Evolutionary conservation across 2,329 filamentous ascomycete species (phyloP), one percentile per base, ranked within the genome.

Genomic region (Neoascochyta sp.): DNA sequence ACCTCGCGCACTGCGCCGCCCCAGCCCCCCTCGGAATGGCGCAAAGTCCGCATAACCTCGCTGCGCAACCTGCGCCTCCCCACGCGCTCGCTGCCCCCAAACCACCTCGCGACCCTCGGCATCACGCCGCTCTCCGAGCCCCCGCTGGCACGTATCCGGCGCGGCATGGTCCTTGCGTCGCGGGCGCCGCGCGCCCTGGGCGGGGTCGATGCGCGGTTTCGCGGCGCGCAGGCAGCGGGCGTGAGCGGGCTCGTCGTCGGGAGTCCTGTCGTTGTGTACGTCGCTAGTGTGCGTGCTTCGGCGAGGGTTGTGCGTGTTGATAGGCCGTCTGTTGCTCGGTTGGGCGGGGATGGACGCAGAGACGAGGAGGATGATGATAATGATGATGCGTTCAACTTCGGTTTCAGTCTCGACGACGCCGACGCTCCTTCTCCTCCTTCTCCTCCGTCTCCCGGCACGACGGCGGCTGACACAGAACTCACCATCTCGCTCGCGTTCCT

Each of bases 51-150:
- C 23, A 79, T 96, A 30, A 81, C 86, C 24, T 96, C 89, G 48
- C 81, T 95, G 23, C 82, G 90, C 13, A 94, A 95, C 47, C 70
- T 98, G 7, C 79, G 90, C 4, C 70, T 95, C 3, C 86, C 90
- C 0, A 88, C 95, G 0, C 78, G 79, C 25, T 78, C 74, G 0
- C 72, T 96, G 6, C 74, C 81, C 28, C 74, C 81, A 10, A 87
- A 86, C 7, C 90, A 98, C 63, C 88, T 90, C 5, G 92, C 90
- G 1, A 95, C 89, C 0, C 75, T 98, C 31, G 90, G 89, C 0
- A 69, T 96, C 28, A 73, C 83, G 3, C 73, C 63, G 3, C 22
- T 58, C 3, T 47, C 53, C 20, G 42, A 43, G 15, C 37, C 47
- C 4, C 52, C 57, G 18, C 39, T 44, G 9, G 45, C 56, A 19